These are phyloP conservation scores for Pulveroboletus sp. DNA, from an alignment of 768 basidiomycete species.

Conservation along the genomic window DNA sequence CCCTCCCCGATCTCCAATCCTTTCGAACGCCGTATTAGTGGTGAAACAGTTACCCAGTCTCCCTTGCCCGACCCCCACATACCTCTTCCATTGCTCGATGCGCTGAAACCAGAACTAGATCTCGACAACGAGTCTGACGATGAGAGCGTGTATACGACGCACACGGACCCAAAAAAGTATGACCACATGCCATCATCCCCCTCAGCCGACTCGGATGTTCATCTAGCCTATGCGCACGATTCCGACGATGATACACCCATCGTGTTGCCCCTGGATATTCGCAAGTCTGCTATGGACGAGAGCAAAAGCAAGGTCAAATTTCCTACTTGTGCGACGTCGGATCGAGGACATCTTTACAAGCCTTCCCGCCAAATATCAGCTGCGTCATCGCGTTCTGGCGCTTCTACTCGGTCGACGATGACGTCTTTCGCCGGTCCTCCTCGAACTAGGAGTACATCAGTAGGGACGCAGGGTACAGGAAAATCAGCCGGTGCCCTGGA, in stretches of 20 bases:
- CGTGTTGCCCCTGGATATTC: slow-evolving; percentile 25
- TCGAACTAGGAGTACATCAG: slow-evolving; percentile 25
- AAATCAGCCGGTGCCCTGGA: slow-evolving; percentile 39
- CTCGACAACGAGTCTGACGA: slow-evolving; percentile 28
- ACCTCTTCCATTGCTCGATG: slow-evolving; percentile 55
- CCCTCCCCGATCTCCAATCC: slow-evolving; percentile 72
- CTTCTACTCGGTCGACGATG: slow-evolving; percentile 11
- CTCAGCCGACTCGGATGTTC: slow-evolving; percentile 28
- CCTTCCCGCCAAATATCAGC: slow-evolving; percentile 26
- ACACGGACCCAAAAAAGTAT: slow-evolving; percentile 24
- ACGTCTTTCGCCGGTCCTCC: slow-evolving; percentile 6
- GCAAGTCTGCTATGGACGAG: slow-evolving; percentile 14
- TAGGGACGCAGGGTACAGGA: slow-evolving; percentile 25
- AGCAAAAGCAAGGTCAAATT: slow-evolving; percentile 31
- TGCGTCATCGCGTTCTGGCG: slow-evolving; percentile 20
- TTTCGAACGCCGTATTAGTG: slow-evolving; percentile 86
- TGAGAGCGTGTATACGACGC: slow-evolving; percentile 32
- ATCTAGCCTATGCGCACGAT: slow-evolving; percentile 36
- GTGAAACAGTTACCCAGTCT: slow-evolving; percentile 39
- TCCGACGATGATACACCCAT: slow-evolving; percentile 32
- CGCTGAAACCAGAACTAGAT: slow-evolving; percentile 35
- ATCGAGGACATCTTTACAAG: slow-evolving; percentile 17
- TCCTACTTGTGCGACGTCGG: slow-evolving; percentile 25
- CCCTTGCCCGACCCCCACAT: slow-evolving; percentile 23
- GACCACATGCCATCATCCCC: slow-evolving; percentile 20